Base-by-base conservation (phyloP, 202 grass and related monocot genomes). In the Schoenoplectus tabernaemontani region DNA sequence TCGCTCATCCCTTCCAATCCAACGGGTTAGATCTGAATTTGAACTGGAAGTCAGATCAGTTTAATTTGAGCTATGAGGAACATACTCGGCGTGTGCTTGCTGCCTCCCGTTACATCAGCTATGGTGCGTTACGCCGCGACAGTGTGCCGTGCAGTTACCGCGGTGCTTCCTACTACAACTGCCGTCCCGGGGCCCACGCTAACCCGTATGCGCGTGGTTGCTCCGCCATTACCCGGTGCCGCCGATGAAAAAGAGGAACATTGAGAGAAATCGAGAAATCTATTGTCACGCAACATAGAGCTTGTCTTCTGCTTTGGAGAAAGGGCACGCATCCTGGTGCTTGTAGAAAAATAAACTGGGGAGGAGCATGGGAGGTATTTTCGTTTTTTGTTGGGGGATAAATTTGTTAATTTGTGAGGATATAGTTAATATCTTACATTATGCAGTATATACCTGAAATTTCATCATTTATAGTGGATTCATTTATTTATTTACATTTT, bases 171-270 rank as follows among this genome's bases (percentile, higher is more conserved):
- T 93, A 93, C 84, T 93, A 93, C 86, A 91, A 93, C 82, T 91
- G 91, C 70, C 86, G 85, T 23, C 77, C 85, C 8, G 88, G 86
- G 12, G 89, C 30, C 0, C 42, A 85, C 64, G 83, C 47, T 67
- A 94, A 94, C 84, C 92, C 92, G 17, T 94, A 94, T 84, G 76
- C 79, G 5, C 89, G 91, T 78, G 91, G 91, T 0, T 94, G 91
- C 84, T 82, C 82, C 57, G 77, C 76, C 84, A 94, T 94, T 83
- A 84, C 88, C 2, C 82, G 83, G 57, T 94, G 91, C 86, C 91
- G 91, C 81, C 61, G 82, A 79, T 93, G 67, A 77, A 13, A 26
- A 72, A 34, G 24, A 9, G 8, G 6, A 76, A 32, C 5, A 36
- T 51, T 20, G 28, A 32, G 48, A 36, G 61, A 64, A 4, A 36